Conservation (phyloP, 306 rosid genomes). For the Prunus armeniaca region DNA sequence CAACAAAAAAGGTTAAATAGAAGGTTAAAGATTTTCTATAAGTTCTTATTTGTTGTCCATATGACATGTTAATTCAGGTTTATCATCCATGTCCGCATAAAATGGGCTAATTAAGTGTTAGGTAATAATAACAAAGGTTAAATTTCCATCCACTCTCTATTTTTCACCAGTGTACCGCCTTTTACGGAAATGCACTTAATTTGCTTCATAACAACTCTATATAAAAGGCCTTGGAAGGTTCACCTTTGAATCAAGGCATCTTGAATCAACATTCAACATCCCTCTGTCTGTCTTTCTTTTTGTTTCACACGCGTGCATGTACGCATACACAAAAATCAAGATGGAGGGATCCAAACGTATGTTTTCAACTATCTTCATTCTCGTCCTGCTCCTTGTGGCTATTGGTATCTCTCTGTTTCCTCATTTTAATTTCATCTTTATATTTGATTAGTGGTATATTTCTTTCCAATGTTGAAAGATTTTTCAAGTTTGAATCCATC, state of each 20-base stretch:
- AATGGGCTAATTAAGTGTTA: too few species aligned
- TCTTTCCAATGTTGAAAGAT: not conserved
- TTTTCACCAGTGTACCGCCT: not conserved
- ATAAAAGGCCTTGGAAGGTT: not conserved
- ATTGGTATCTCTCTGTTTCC: not conserved
- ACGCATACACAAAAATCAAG: too few species aligned
- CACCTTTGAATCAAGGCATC: not conserved
- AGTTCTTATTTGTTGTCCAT: too few species aligned
- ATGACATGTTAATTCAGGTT: too few species aligned
- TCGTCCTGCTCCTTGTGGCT: slow-evolving; percentile 2
- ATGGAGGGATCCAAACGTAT: not conserved
- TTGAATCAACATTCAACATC: not conserved
- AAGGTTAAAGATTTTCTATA: too few species aligned
- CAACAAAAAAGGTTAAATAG: too few species aligned
- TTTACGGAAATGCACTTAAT: not conserved
- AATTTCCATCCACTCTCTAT: not conserved
- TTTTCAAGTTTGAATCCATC: not conserved
- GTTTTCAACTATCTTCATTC: not conserved
- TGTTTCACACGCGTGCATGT: not conserved
- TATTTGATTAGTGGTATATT: not conserved
- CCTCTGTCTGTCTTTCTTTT: not conserved
- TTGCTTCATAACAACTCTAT: not conserved
- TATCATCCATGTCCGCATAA: too few species aligned
- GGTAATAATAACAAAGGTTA: too few species aligned
- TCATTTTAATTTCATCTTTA: not conserved